Evolutionary conservation across 495 filamentous ascomycete genomes (phyloP), one percentile per base, ranked within the genome.

Genomic region (Astrothelium macrocarpum): DNA sequence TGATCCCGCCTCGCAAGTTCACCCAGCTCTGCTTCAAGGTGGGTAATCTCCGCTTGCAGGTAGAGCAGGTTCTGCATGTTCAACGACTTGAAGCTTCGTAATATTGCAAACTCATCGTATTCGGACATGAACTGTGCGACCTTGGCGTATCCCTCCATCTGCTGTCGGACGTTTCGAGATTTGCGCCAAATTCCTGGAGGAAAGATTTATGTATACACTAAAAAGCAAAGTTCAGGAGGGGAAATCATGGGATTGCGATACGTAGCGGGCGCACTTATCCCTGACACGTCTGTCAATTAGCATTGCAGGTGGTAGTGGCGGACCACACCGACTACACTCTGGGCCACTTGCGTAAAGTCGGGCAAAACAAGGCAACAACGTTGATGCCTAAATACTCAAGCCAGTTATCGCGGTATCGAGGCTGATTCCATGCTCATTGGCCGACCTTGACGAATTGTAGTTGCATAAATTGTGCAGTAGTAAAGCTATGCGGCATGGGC

Each of bases 51-150:
- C n/a, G 71, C 73, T 60, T 72, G 71, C 12, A 75, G 34, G 36
- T 72, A 72, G 42, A 75, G 65, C 16, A 75, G 56, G 14, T 66
- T 73, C 53, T 68, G 67, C 12, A 62, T 63, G 59, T 74, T 73
- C 1, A 74, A 60, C 0, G 23, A 34, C 16, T 32, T 32, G 61
- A 74, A 74, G 2, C 72, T 61, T 16, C 70, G 64, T 12, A 70
- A 31, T 20, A 72, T 73, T 16, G 67, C 65, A 49, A 64, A 63
- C 32, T 74, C 71, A 5, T 66, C 60, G 23, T 73, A 63, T 11
- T 18, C 46, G 29, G 31, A 66, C 67, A 74, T 70, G 11, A 72
- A 62, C 2, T 68, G 45, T 58, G 70, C 59, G 9, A 66, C 10
- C 18, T 42, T 42, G 36, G 36, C 36, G 36, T 42, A 42, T 9